These are phyloP conservation scores for Penicillium palitans DNA, from an alignment of 2,329 filamentous ascomycete genomes.

Conservation along the genomic window DNA sequence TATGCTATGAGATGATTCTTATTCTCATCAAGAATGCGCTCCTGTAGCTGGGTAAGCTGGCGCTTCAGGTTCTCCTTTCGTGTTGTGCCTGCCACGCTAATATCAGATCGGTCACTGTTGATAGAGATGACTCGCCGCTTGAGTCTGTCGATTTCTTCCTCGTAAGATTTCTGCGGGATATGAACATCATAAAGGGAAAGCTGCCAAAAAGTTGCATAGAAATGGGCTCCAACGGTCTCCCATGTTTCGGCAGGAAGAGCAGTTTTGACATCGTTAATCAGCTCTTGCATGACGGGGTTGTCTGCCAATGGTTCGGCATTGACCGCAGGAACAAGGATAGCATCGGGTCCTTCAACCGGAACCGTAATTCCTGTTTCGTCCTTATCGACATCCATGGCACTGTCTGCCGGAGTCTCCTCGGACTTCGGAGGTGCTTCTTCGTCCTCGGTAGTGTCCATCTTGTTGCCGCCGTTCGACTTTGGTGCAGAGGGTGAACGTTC, in stretches of 20 bases:
- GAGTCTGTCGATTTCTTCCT: constrained; percentile 69
- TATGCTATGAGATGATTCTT: constrained; percentile 68
- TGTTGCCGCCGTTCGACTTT: constrained; percentile 34
- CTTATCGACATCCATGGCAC: constrained; percentile 39
- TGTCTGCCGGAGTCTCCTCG: constrained; percentile 23
- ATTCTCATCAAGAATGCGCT: constrained; percentile 71
- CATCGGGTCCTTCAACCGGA: constrained; percentile 18
- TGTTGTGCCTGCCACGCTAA: constrained; percentile 64
- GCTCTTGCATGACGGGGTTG: constrained; percentile 69
- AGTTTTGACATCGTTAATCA: constrained; percentile 68
- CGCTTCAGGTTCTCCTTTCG: constrained; percentile 71
- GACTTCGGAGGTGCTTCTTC: constrained; percentile 21
- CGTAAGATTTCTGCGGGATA: constrained; percentile 74
- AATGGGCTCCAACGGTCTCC: constrained; percentile 71
- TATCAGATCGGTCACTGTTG: constrained; percentile 70
- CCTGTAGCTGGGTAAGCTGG: constrained; percentile 66
- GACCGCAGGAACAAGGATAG: constrained; percentile 16
- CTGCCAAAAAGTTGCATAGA: constrained; percentile 92
- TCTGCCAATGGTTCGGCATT: constrained; percentile 52
- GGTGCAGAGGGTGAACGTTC: constrained; percentile 25
- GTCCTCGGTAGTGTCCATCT: constrained; percentile 38
- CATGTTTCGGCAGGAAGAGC: constrained; percentile 64
- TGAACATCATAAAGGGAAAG: constrained; percentile 78
- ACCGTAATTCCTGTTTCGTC: constrained; percentile 22
- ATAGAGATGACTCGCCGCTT: constrained; percentile 67